A percentile compares a stretch with the other conserved stretches of the same genome.
Conservation (phyloP, 2,329 filamentous ascomycete species). For the Microascus cirrosus region DNA sequence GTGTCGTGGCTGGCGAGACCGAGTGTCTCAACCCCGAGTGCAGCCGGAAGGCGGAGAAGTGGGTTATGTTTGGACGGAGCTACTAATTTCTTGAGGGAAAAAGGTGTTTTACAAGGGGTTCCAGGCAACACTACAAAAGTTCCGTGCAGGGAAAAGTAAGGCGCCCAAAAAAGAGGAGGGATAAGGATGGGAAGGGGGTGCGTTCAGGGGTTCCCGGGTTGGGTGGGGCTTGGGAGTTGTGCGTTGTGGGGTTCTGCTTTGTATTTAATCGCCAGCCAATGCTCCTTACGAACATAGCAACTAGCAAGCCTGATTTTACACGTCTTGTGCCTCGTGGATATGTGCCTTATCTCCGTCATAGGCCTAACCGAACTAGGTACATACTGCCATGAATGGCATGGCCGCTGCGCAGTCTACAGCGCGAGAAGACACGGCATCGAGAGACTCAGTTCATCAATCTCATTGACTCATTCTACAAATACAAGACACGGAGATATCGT, state of each 20-base stretch:
- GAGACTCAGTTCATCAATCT: neutral
- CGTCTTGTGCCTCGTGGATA: neutral
- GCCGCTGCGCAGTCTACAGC: no score
- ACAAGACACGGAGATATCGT: neutral
- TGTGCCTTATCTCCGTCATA: neutral
- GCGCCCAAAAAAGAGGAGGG: neutral
- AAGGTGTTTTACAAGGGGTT: neutral
- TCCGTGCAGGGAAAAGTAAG: neutral
- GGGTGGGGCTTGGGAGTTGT: neutral
- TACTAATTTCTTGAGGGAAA: conserved; percentile 27
- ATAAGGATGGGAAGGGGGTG: neutral
- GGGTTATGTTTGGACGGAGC: conserved; percentile 84
- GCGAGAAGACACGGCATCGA: neutral
- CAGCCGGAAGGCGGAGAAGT: conserved; percentile 62
- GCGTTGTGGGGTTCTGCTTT: neutral
- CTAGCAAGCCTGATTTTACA: neutral
- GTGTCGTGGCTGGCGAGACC: conserved; percentile 67
- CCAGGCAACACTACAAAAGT: neutral
- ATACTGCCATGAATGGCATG: neutral
- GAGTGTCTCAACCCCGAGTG: conserved; percentile 91
- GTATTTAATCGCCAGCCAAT: neutral
- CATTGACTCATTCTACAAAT: neutral
- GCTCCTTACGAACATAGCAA: neutral
- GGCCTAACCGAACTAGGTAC: neutral
- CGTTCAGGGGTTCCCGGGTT: neutral